Evolutionary conservation across 78 protist species (phyloP).

Genomic region (Blattamonas nauphoetae): DNA sequence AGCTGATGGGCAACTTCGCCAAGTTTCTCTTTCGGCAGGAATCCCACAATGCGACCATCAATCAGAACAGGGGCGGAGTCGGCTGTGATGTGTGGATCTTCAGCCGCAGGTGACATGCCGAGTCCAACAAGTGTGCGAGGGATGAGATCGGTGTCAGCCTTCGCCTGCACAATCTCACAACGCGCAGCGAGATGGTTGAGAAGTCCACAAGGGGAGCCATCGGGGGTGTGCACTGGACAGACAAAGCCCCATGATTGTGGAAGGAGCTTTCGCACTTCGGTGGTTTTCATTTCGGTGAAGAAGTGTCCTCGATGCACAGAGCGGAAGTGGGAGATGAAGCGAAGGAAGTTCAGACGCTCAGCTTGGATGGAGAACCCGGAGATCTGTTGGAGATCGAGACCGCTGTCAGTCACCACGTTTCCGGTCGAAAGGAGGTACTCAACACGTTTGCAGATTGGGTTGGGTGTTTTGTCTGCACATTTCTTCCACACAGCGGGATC

Average conservation of each 20-base stretch:
- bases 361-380: slow-evolving; percentile 81
- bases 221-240: slow-evolving; percentile 99
- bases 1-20: not conserved
- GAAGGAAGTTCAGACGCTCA: slow-evolving; percentile 79
- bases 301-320: slow-evolving; percentile 51
- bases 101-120: not conserved
- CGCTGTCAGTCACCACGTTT: slow-evolving; percentile 51
- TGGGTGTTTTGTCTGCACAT: not conserved
- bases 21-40: not conserved
- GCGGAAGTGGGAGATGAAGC: slow-evolving; percentile 83
- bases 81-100: not conserved
- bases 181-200: slow-evolving; percentile 75
- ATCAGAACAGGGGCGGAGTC: not conserved
- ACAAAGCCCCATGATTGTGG: slow-evolving; percentile 95
- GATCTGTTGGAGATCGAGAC: slow-evolving; percentile 79
- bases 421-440: slow-evolving; percentile 76
- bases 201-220: slow-evolving; percentile 98
- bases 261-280: slow-evolving; percentile 79
- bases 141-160: not conserved
- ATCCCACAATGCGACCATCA: slow-evolving; percentile 27
- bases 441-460: not conserved
- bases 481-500: not conserved
- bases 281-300: slow-evolving; percentile 81
- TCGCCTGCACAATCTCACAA: slow-evolving; percentile 32
- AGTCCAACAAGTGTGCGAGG: not conserved